Percentiles rank a stretch among this genome's conserved stretches.
phyloP scores from a whole-genome alignment of 108 stramenopile species.

The Nitzschia sp. region DNA sequence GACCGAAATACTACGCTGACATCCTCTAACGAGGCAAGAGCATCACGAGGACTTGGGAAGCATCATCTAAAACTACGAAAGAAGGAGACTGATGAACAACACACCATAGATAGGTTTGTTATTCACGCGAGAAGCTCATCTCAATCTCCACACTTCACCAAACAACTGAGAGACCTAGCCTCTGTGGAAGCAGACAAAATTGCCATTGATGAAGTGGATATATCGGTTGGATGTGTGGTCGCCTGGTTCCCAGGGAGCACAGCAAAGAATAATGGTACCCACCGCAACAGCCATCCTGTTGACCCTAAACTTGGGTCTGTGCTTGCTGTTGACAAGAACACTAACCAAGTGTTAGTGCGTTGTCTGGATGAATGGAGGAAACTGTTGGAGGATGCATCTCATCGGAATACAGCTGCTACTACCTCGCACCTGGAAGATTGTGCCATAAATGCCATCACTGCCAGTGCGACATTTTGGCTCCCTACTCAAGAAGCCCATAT shows the following conservation, averaged over 20 bases:
- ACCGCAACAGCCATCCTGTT: not conserved
- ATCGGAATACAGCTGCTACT: not conserved
- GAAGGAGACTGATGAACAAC: not conserved
- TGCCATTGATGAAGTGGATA: not conserved
- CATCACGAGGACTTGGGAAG: not conserved
- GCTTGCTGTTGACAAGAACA: not conserved
- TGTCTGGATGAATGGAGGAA: not conserved
- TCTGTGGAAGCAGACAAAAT: not conserved
- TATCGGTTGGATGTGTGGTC: not conserved
- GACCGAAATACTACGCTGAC: too few species aligned
- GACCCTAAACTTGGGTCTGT: not conserved
- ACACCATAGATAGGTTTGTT: not conserved
- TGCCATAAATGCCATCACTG: not conserved
- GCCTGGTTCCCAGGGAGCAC: not conserved
- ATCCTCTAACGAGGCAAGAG: not conserved
- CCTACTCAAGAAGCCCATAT: not conserved
- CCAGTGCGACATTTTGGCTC: not conserved
- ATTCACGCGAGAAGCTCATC: not conserved
- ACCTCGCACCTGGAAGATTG: not conserved
- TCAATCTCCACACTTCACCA: not conserved
- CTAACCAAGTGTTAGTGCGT: not conserved
- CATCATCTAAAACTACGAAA: not conserved
- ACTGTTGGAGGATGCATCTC: not conserved
- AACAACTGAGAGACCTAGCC: not conserved
- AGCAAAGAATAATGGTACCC: too few species aligned